Evolutionary conservation across 176 grass and related monocot species (phyloP).

Genomic region (Hyparrhenia diplandra): DNA sequence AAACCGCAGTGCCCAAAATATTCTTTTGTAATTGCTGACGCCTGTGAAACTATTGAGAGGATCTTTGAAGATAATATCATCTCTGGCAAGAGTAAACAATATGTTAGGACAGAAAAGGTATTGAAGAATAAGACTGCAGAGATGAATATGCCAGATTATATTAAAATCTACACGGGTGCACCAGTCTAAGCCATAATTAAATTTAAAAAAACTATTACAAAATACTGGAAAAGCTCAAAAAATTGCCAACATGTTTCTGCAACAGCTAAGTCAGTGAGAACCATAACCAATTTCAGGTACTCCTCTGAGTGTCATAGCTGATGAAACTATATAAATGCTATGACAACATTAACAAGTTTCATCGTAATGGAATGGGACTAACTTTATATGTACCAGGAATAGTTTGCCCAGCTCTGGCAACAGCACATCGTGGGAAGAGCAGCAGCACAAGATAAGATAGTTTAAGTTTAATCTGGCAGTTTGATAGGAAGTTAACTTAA

Average conservation of each 20-base stretch:
- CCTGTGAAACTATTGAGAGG: constrained; percentile 71
- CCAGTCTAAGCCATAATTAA: no score
- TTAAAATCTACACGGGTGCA: not conserved
- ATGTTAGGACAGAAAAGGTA: not conserved
- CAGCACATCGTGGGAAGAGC: not conserved
- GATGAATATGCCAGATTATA: not conserved
- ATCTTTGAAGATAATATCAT: constrained; percentile 96
- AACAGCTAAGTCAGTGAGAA: not conserved
- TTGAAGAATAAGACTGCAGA: not conserved
- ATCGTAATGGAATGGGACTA: no score
- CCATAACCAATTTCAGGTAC: not conserved
- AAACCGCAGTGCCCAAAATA: constrained; percentile 57
- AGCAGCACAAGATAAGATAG: not conserved
- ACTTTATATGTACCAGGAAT: not conserved
- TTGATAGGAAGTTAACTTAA: not conserved
- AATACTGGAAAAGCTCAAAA: constrained; percentile 9
- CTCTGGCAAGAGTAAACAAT: constrained; percentile 43
- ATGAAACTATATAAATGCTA: not conserved
- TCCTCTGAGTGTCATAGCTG: not conserved
- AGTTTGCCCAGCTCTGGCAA: not conserved
- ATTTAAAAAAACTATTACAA: not conserved
- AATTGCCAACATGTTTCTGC: not conserved
- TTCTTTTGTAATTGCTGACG: constrained; percentile 70
- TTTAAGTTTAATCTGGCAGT: not conserved
- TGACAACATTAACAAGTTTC: not conserved